Base-by-base conservation (phyloP, 306 rosid species). In the Vigna angularis region DNA sequence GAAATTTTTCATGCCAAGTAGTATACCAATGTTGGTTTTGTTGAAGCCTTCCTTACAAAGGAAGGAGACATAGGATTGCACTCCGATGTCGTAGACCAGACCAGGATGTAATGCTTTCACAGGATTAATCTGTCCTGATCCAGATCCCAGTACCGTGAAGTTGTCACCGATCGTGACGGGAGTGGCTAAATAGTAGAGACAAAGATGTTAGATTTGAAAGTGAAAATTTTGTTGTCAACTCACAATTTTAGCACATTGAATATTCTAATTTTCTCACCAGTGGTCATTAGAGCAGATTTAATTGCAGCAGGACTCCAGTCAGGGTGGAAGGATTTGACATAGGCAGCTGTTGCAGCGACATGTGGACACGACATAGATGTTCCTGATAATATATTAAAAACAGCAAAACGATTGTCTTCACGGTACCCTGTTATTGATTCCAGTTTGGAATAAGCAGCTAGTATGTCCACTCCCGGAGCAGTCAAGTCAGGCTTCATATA, bases 321-420 rank as follows among this genome's bases (percentile, higher is more conserved):
- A 7, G 96, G 96, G 83, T 94, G 98, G 85, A 90, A 87, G 73
- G 96, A 82, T 83, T 90, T 90, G 92, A 91, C 87, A 57, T 85
- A 90, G 36, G 94, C 96, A 6, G 96, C 96, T 12, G 96, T 88
- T 0, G 90, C 96, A 1, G 82, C n/a, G 26, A 66, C 98, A 72
- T 94, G 98, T 10, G 97, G 97, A 82, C 93, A 90, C 6, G 98
- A 67, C 97, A 94, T 94, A 20, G 97, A 94, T 59, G 98, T 94
- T 74, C 98, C 97, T 52, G 97, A 91, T 5, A 89, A 1, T 44
- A 94, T 85, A 48, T 90, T 90, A 74, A 84, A 94, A 18, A 86
- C 53, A 0, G 57, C 32, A 44, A 80, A 52, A 13, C 91, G 88
- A 10, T 3, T 17, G 85, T 94, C 97, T 5, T 26, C 49, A 2